Conservation (phyloP, 768 basidiomycete species). For the Sistotremastrum suecicum region DNA sequence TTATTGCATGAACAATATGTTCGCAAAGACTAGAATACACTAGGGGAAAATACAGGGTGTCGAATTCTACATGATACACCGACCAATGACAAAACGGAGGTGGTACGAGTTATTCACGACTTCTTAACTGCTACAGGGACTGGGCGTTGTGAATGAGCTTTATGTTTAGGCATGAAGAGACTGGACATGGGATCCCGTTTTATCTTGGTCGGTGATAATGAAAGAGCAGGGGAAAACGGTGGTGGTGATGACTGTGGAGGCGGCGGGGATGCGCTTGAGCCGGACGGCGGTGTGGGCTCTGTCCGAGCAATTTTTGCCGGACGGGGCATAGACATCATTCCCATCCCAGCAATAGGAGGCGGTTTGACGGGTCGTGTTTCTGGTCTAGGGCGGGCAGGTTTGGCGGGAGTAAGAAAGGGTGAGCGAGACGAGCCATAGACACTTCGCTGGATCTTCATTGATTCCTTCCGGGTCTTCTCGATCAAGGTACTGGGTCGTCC, state of each 20-base stretch:
- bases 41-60: too few species aligned
- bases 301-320: too few species aligned
- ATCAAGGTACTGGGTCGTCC: conserved; percentile 53
- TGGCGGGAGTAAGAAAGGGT: conserved; percentile 1
- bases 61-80: too few species aligned
- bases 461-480: conserved; percentile 62
- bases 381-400: neutral
- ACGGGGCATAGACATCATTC: neutral
- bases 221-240: conserved; percentile 21
- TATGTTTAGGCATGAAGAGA: conserved; percentile 65
- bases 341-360: neutral
- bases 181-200: conserved; percentile 40
- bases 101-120: too few species aligned
- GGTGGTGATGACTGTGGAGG: conserved; percentile 16
- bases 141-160: conserved; percentile 39
- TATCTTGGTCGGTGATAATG: conserved; percentile 30
- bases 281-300: conserved; percentile 15
- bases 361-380: neutral
- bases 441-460: conserved; percentile 50
- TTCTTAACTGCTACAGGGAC: too few species aligned
- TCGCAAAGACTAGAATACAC: too few species aligned
- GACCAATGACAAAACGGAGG: too few species aligned
- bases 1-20: too few species aligned
- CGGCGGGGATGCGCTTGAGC: neutral
- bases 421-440: conserved; percentile 30